phyloP scores from a whole-genome alignment of 306 rosid species.

The Cicer pinnatifidum region DNA sequence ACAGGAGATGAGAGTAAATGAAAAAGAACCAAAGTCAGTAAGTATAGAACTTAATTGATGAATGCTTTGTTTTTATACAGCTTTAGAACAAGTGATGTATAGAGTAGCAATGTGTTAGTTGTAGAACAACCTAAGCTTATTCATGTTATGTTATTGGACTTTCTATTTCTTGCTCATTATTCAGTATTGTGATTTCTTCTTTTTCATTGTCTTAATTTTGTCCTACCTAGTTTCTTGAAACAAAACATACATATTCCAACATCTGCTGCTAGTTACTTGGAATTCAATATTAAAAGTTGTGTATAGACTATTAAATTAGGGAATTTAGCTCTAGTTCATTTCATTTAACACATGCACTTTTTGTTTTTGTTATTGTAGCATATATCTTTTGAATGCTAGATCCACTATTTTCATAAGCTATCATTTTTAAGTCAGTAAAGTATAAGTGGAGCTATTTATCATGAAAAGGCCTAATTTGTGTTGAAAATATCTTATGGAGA shows the following conservation, averaged over 20 bases:
- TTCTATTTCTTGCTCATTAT: conserved; percentile 20
- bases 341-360: neutral
- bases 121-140: conserved; percentile 43
- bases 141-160: conserved; percentile 38
- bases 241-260: neutral
- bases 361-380: neutral
- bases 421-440: conserved; percentile 7
- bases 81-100: conserved; percentile 23
- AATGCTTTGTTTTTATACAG: conserved; percentile 43
- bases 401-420: conserved; percentile 1
- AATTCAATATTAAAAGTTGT: neutral
- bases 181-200: neutral
- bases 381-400: conserved; percentile 1
- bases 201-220: neutral
- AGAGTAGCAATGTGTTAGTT: conserved; percentile 43
- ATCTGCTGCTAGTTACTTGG: too few relatives aligned
- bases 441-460: conserved; percentile 39
- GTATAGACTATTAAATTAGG: neutral
- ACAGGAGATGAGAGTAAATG: conserved; percentile 57
- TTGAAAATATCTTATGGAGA: neutral
- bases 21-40: conserved; percentile 17
- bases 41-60: conserved; percentile 42
- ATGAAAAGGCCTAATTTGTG: conserved; percentile 31
- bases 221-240: neutral
- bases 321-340: neutral